These are phyloP conservation scores for Saccharum spontaneum DNA, from an alignment of 176 grass and related monocot genomes.

Conservation along the genomic window DNA sequence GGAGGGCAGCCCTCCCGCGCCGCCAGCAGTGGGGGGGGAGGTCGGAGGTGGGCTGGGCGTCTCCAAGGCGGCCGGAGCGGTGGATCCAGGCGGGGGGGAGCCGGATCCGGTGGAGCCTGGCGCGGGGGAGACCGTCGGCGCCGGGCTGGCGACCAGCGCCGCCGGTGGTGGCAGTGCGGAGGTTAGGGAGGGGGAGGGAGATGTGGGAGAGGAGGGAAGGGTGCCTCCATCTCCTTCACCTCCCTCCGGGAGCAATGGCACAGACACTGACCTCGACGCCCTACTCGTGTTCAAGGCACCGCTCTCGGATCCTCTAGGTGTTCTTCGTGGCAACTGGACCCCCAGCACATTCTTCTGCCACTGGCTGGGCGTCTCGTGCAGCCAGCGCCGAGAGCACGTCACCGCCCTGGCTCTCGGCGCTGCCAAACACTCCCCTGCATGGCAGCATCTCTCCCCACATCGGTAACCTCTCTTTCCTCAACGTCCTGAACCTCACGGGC, in stretches of 20 bases:
- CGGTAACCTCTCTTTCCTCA: slow-evolving; percentile 21
- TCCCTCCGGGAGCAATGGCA: neutral
- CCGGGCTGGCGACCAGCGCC: no score
- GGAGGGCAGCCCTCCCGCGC: no score
- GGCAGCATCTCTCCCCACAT: neutral
- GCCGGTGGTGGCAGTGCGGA: no score
- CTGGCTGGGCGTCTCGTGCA: slow-evolving; percentile 10
- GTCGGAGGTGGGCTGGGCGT: no score
- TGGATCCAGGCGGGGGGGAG: no score
- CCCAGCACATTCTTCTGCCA: neutral
- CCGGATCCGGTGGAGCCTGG: no score
- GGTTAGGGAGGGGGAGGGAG: no score
- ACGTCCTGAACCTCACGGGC: neutral
- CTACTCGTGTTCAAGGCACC: neutral
- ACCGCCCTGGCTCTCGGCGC: neutral
- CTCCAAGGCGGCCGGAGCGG: no score
- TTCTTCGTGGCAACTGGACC: neutral
- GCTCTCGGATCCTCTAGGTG: neutral
- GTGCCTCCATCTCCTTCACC: no score
- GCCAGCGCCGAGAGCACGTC: neutral
- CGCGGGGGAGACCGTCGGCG: no score
- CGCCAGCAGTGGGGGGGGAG: no score
- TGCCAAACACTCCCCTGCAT: neutral
- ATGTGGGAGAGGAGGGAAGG: no score
- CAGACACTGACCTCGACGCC: neutral